phyloP scores from a whole-genome alignment of 1,139 yeast genomes.

The Pichia sp. region DNA sequence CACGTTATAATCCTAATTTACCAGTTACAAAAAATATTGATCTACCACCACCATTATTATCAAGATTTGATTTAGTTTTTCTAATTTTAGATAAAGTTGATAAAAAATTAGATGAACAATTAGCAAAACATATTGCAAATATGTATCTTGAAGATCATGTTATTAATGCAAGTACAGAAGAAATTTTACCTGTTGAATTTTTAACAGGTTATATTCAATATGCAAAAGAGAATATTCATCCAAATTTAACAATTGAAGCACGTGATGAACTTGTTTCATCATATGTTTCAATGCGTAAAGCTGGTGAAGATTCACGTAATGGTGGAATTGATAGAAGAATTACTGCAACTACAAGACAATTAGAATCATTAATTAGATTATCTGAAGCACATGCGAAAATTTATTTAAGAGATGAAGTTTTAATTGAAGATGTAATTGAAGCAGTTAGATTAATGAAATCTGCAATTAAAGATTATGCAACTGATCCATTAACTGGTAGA shows the following conservation, averaged over 20 bases:
- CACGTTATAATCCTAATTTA: constrained; percentile 84
- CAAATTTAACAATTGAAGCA: constrained; percentile 72
- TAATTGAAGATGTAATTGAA: constrained; percentile 80
- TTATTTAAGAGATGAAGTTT: constrained; percentile 71
- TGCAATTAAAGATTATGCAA: constrained; percentile 96
- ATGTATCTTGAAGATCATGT: constrained; percentile 90
- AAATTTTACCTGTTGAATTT: constrained; percentile 78
- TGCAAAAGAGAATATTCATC: constrained; percentile 77
- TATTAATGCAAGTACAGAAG: constrained; percentile 58
- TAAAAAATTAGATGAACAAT: constrained; percentile 72
- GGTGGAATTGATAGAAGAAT: constrained; percentile 75
- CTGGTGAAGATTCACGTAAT: constrained; percentile 80
- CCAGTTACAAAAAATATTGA: constrained; percentile 95
- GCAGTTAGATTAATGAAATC: constrained; percentile 88
- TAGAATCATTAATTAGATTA: constrained; percentile 91
- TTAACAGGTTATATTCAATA: constrained; percentile 85
- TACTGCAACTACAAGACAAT: constrained; percentile 96
- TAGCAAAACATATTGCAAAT: constrained; percentile 85
- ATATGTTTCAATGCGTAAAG: constrained; percentile 88
- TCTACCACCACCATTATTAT: constrained; percentile 89
- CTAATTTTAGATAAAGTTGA: constrained; percentile 89
- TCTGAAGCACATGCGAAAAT: constrained; percentile 97
- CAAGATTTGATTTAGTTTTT: constrained; percentile 92
- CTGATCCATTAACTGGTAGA: constrained; percentile 94
- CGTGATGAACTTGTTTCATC: constrained; percentile 82